A percentile compares a stretch with the other conserved stretches of the same genome.
phyloP scores from a whole-genome alignment of 345 rosid species.

The Eucalyptus sp. region DNA sequence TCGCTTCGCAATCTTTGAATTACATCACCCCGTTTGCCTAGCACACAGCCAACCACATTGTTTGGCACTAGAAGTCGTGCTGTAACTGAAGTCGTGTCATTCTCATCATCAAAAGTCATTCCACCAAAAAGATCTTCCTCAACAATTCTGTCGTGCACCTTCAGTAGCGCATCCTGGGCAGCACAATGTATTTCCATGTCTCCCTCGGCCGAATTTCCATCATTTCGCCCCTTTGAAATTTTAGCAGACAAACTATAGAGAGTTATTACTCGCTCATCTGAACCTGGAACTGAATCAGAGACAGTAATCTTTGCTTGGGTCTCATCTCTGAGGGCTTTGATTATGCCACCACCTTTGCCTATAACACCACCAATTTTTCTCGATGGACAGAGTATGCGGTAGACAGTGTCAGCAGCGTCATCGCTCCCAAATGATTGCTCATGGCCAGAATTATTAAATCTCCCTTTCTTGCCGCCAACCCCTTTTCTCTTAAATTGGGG shows the following conservation, averaged over 20 bases:
- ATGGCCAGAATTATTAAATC: conserved; percentile 11
- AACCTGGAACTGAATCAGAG: conserved; percentile 40
- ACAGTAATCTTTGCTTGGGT: conserved; percentile 43
- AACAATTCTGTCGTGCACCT: conserved; percentile 36
- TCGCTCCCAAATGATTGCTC: conserved; percentile 14
- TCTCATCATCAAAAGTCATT: conserved; percentile 23
- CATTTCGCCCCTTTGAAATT: background rate
- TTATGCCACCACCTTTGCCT: conserved; percentile 44
- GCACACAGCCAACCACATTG: conserved; percentile 45
- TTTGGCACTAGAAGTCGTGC: conserved; percentile 45
- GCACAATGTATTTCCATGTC: conserved; percentile 30
- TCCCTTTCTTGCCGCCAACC: conserved; percentile 11
- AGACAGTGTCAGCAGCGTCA: conserved; percentile 37
- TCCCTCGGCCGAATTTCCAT: conserved; percentile 7
- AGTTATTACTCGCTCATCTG: conserved; percentile 49
- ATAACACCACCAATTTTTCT: conserved; percentile 51
- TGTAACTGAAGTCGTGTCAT: conserved; percentile 14
- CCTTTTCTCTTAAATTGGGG: conserved; percentile 33
- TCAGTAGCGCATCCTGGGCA: conserved; percentile 55
- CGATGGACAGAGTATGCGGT: conserved; percentile 44
- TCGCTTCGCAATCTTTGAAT: conserved; percentile 43
- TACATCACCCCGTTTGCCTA: conserved; percentile 51
- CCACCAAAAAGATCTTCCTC: conserved; percentile 41
- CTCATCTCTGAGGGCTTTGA: conserved; percentile 39
- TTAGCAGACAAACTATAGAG: conserved; percentile 31